Evolutionary conservation across 768 basidiomycete genomes (phyloP), one percentile per base, ranked within the genome.

Genomic region (Trichaptum fuscoviolaceum): DNA sequence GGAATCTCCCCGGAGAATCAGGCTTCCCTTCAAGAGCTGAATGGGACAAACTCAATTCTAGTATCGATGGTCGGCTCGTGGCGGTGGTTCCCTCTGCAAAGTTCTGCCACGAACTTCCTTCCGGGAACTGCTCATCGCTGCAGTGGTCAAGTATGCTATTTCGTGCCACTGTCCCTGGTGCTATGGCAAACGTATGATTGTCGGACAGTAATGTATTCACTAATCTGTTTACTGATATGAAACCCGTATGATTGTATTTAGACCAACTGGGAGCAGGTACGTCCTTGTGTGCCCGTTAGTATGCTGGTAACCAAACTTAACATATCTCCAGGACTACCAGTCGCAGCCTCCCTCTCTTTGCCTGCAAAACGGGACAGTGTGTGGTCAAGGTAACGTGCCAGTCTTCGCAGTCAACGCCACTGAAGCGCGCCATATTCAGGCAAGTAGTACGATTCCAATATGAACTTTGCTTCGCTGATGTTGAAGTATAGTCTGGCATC

Each of bases 371-470:
- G 62, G 64, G n/a, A 70, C 71, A n/a, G 69, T 67, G 18, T 77
- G 76, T 58, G 73, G 69, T 1, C 77, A 77, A 67, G 77, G 77
- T 10, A 67, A 75, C 60, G 75, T 77, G 5, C 76, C 77, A 0
- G 35, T 75, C 1, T 75, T 70, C 63, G 74, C 72, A 7, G 71
- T 78, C 1, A 67, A 74, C 26, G 77, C 75, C 20, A 71, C 76
- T 23, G 71, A 70, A 7, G 74, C 65, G 1, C 63, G 27, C n/a
- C 76, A 78, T 65, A 71, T 78, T 12, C 77, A 77, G 68, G 75
- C 73, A 35, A 59, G 17, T 30, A 23, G 42, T 25, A 4, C 20
- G 24, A 5, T 20, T 67, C 52, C 58, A 18, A 35, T 36, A 7
- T 36, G 35, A n/a, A n/a, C n/a, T n/a, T n/a, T n/a, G n/a, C n/a